Base-by-base conservation (phyloP, 495 filamentous ascomycete genomes). In the Penicillium samsonianum region DNA sequence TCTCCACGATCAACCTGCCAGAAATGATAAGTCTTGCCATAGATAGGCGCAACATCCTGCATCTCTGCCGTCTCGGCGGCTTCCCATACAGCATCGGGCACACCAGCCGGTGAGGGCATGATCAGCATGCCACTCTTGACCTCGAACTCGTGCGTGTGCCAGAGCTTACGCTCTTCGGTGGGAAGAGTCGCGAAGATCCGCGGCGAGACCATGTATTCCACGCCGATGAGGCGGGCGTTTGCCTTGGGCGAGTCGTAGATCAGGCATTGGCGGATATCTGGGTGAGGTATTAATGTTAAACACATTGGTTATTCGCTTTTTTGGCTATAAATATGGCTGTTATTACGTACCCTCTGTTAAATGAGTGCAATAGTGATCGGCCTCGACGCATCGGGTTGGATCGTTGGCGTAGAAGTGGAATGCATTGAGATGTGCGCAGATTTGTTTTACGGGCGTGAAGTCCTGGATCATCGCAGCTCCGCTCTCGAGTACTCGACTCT, bases 151-250 rank as follows among this genome's bases (percentile, higher is more conserved):
- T 94, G 90, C 25, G 79, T 81, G 69, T 93, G 90, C 89, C 90
- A 95, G 17, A 90, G 81, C 55, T 80, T 78, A 12, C 85, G 82
- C 72, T 96, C 92, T 10, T 82, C 79, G 0, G 66, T 5, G 7
- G 82, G 76, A 0, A 97, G 84, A 0, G 82, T 85, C 10, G 76
- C 71, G 76, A 85, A 96, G 2, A 96, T 75, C 3, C 74, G 72
- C 0, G 85, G 84, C 3, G 84, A 84, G 65, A 96, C 88, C 91
- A 97, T 94, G 78, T 96, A 96, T 72, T 97, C 93, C 60, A 96
- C 78, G 37, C 92, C 91, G 58, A 96, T 86, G 12, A 96, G 77
- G 3, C 87, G 80, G 9, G 91, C 90, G 44, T 84, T 84, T 17
- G 81, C 73, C 0, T 73, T 71, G 1, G 84, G 75, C 1, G 80